phyloP scores from a whole-genome alignment of 78 protist species.

The Corallochytrium limacisporum region DNA sequence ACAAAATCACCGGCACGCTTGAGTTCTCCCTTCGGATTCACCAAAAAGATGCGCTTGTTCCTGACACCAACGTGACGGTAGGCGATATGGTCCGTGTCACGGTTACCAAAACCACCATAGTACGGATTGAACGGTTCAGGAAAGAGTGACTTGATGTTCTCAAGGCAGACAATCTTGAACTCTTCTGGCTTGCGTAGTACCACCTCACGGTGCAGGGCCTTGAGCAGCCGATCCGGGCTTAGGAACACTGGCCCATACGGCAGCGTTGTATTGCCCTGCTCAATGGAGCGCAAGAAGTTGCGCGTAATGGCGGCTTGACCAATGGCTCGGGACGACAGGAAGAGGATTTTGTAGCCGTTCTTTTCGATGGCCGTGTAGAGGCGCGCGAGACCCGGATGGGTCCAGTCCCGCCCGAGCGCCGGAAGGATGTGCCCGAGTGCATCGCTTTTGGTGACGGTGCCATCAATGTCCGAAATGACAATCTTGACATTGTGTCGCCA shows the following conservation, averaged over 20 bases:
- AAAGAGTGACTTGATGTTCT: conserved; percentile 51
- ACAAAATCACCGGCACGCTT: too few relatives aligned
- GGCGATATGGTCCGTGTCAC: too few relatives aligned
- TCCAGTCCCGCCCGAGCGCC: conserved; percentile 81
- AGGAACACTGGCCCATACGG: conserved; percentile 87
- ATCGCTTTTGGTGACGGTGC: conserved; percentile 87
- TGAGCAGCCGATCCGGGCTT: conserved; percentile 79
- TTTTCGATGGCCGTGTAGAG: conserved; percentile 49
- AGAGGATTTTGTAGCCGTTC: conserved; percentile 81
- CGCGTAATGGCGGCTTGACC: conserved; percentile 41
- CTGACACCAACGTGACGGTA: too few relatives aligned
- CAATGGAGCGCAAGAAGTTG: conserved; percentile 12
- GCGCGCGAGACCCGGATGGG: conserved; percentile 75
- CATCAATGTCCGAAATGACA: conserved; percentile 80
- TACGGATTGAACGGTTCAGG: conserved; percentile 65
- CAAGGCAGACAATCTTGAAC: conserved; percentile 77
- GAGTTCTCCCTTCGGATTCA: too few relatives aligned
- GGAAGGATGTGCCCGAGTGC: conserved; percentile 81
- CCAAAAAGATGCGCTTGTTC: too few relatives aligned
- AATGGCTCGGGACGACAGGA: conserved; percentile 77
- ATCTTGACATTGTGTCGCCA: conserved; percentile 50
- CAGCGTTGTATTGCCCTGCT: conserved; percentile 27
- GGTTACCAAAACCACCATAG: conserved; percentile 94
- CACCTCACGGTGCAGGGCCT: conserved; percentile 55
- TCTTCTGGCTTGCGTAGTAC: conserved; percentile 76